Conservation (phyloP, 441 rosid genomes). For the Viola pubescens region DNA sequence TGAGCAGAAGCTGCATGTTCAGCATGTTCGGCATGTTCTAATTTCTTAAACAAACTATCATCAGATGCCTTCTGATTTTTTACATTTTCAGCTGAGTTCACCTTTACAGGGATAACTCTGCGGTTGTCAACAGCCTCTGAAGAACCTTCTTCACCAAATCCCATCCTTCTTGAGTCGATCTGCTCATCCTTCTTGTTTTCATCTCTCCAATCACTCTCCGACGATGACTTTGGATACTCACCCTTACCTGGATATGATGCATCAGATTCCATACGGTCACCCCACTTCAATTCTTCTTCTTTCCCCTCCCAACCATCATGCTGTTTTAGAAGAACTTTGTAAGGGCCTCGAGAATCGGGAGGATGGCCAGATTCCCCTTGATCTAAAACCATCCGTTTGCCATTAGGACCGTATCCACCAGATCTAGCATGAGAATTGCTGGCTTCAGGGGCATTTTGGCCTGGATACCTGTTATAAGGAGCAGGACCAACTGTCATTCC, state of each 20-base stretch:
- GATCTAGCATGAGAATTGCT: conserved; percentile 42
- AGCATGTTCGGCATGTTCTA: conserved; percentile 20
- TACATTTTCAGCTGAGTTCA: conserved; percentile 30
- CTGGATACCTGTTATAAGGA: conserved; percentile 47
- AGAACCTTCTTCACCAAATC: conserved; percentile 27
- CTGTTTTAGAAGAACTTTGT: conserved; percentile 72
- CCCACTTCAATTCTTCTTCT: conserved; percentile 43
- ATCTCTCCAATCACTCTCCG: conserved; percentile 41
- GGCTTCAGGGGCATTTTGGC: conserved; percentile 48
- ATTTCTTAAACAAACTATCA: conserved; percentile 26
- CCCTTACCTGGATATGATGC: conserved; percentile 33
- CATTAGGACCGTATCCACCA: conserved; percentile 51
- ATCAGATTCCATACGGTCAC: conserved; percentile 27
- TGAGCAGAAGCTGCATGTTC: conserved; percentile 21
- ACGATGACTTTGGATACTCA: conserved; percentile 31
- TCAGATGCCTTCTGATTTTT: conserved; percentile 31
- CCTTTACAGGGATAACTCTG: conserved; percentile 25
- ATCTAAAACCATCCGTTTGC: conserved; percentile 38
- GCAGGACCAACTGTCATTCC: conserved; percentile 68
- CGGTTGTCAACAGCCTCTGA: conserved; percentile 25
- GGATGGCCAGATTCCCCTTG: conserved; percentile 51
- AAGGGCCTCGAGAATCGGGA: conserved; percentile 48
- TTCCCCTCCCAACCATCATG: conserved; percentile 56
- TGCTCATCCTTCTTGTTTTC: conserved; percentile 28
- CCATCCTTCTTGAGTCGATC: conserved; percentile 19